Evolutionary conservation across 139 green algal genomes (phyloP), one percentile per base, ranked within the genome.

Genomic region (Coelastrella sp.): DNA sequence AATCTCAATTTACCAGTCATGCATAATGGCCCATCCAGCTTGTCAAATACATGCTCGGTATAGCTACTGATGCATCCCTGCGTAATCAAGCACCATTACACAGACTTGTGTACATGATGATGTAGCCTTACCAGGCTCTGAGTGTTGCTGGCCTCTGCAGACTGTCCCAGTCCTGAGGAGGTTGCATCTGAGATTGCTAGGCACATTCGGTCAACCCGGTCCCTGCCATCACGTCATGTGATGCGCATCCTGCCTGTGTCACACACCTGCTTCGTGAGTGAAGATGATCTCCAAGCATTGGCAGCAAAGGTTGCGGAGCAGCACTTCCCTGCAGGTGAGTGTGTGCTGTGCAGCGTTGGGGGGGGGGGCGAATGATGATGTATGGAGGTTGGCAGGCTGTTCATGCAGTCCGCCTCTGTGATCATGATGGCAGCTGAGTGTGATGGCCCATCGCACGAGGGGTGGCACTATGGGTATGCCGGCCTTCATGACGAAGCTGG

Each of bases 221-320:
- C 65, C 65, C 74, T 93, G 82, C 87, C 91, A 6, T 79, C 66
- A 4, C 80, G 92, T 3, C 72, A 92, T 90, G 35, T 89, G 7
- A 81, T 91, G n/a, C 92, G 92, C 20, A 84, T 96, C 57, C 86
- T 94, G 83, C 93, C 93, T 27, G 85, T 94, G 60, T 90, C 79
- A 6, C 68, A 89, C 70, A 83, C 90, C 0, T 94, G 92, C 78
- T 94, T 92, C 68, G 90, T 87, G 15, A 59, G 27, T 0, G 10
- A 93, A 79, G 93, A 96, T 4, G 88, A 93, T 49, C 90, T 96
- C 9, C 70, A 82, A 24, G 57, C 27, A 8, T 12, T 91, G 61
- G 92, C 92, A 17, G 84, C 85, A 24, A 87, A 86, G 56, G 19
- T 92, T 7, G 20, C 93, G 49, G 72, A 25, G 59, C 15, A 72